Conservation (phyloP, 2,329 filamentous ascomycete species). For the Graphilbum fragrans region DNA sequence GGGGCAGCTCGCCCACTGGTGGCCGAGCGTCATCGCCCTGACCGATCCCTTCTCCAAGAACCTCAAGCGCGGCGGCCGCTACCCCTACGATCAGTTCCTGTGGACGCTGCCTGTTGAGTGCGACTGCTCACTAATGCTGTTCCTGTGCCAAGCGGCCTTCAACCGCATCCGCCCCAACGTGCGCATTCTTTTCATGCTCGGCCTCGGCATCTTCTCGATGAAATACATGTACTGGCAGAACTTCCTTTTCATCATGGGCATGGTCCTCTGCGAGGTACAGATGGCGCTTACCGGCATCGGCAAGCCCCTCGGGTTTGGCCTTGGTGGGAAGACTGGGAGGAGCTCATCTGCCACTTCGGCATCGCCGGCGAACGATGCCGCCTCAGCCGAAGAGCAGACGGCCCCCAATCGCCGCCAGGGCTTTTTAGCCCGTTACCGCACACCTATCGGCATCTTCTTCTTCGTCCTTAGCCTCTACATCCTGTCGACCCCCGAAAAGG, state of each 20-base stretch:
- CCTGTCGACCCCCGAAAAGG: constrained; percentile 11
- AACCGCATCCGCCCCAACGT: constrained; percentile 10
- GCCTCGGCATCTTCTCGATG: constrained; percentile 12
- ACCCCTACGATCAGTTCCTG: constrained; percentile 20
- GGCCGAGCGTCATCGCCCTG: constrained; percentile 1
- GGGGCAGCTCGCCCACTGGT: constrained; percentile 7
- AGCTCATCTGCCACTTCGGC: too few relatives aligned
- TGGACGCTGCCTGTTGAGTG: constrained; percentile 26
- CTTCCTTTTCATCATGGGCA: constrained; percentile 19
- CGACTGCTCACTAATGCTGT: constrained; percentile 20
- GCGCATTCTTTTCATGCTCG: constrained; percentile 6
- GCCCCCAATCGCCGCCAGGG: constrained; percentile 17
- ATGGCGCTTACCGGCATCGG: constrained; percentile 18
- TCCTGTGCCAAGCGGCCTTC: constrained; percentile 19
- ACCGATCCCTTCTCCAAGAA: constrained; percentile 18
- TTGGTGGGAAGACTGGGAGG: too few relatives aligned
- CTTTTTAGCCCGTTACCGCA: background rate
- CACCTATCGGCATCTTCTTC: background rate
- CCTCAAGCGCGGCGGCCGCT: constrained; percentile 4
- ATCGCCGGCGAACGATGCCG: too few relatives aligned
- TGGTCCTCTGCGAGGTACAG: constrained; percentile 19
- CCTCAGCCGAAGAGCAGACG: too few relatives aligned
- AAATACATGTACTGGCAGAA: constrained; percentile 16
- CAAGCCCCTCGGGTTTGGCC: too few relatives aligned
- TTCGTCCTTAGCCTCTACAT: background rate